A percentile compares a stretch with the other conserved stretches of the same genome.
Conservation (phyloP, 116 monocot species). For the Cymodocea nodosa region DNA sequence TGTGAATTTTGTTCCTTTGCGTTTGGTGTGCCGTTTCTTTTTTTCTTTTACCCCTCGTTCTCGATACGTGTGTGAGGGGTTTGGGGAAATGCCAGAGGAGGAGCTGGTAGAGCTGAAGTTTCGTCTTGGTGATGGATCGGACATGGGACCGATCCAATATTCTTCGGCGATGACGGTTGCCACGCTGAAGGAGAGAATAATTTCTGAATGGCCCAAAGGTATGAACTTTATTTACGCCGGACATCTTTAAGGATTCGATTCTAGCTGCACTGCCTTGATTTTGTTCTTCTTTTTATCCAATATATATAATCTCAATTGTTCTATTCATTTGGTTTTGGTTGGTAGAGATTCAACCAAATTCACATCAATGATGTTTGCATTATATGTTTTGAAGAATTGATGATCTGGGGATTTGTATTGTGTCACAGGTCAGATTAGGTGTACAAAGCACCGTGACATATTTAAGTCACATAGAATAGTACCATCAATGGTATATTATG, state of each 20-base stretch:
- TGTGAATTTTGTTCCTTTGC: neutral
- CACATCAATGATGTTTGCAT: no score
- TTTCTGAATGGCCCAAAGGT: slow-evolving; percentile 65
- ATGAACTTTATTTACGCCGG: neutral
- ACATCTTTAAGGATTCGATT: neutral
- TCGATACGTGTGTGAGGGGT: neutral
- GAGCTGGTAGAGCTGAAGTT: slow-evolving; percentile 57
- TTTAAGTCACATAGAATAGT: no score
- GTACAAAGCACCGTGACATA: no score
- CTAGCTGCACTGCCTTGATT: neutral
- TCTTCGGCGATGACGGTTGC: slow-evolving; percentile 34
- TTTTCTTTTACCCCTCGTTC: no score
- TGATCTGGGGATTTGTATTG: no score
- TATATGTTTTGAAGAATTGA: no score
- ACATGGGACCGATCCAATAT: slow-evolving; percentile 54
- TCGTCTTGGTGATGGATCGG: slow-evolving; percentile 51
- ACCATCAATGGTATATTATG: no score
- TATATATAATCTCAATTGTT: no score
- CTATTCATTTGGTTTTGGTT: no score
- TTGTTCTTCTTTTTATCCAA: neutral
- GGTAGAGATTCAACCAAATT: no score
- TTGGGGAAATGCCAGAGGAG: slow-evolving; percentile 5
- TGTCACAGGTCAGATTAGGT: no score
- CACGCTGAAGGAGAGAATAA: slow-evolving; percentile 46
- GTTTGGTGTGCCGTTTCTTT: no score